phyloP scores from a whole-genome alignment of 1,284 basidiomycete genomes.

The Afroboletus lepidellus region DNA sequence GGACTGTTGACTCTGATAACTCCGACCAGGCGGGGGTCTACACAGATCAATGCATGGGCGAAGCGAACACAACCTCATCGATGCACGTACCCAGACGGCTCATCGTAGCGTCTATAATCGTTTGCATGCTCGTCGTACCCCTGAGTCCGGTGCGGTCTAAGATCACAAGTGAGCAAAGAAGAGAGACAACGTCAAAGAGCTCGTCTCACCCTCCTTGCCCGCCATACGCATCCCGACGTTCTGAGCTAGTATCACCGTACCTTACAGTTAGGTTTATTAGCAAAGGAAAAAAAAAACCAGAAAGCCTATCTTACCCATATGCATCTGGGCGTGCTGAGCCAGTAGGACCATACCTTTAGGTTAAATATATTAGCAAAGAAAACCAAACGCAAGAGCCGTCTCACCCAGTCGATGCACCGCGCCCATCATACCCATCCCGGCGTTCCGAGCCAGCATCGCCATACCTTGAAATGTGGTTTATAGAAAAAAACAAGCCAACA shows the following conservation, averaged over 20 bases:
- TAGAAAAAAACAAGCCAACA: too few relatives aligned
- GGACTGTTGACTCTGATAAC: conserved; percentile 12
- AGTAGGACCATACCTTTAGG: too few relatives aligned
- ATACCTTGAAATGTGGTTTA: too few relatives aligned
- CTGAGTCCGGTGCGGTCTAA: neutral
- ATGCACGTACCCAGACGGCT: conserved; percentile 14
- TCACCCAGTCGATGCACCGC: conserved; percentile 21
- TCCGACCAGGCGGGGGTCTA: conserved; percentile 19
- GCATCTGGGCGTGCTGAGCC: too few relatives aligned
- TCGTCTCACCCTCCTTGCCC: neutral
- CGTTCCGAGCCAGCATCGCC: too few relatives aligned
- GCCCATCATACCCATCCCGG: conserved; percentile 1
- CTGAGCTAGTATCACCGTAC: too few relatives aligned
- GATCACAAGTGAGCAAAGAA: neutral
- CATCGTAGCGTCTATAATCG: conserved; percentile 23
- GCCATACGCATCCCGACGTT: neutral
- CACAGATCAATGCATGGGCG: neutral
- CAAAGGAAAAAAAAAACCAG: too few relatives aligned
- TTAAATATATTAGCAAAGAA: too few relatives aligned
- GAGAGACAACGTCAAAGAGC: too few relatives aligned
- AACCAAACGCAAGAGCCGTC: too few relatives aligned
- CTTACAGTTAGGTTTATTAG: too few relatives aligned
- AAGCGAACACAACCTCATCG: neutral
- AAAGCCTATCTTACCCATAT: too few relatives aligned
- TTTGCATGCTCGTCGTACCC: conserved; percentile 7